Percentiles rank a stretch among this genome's conserved stretches.
Conservation (phyloP, 108 stramenopile genomes). For the Thalassiosira profunda region DNA sequence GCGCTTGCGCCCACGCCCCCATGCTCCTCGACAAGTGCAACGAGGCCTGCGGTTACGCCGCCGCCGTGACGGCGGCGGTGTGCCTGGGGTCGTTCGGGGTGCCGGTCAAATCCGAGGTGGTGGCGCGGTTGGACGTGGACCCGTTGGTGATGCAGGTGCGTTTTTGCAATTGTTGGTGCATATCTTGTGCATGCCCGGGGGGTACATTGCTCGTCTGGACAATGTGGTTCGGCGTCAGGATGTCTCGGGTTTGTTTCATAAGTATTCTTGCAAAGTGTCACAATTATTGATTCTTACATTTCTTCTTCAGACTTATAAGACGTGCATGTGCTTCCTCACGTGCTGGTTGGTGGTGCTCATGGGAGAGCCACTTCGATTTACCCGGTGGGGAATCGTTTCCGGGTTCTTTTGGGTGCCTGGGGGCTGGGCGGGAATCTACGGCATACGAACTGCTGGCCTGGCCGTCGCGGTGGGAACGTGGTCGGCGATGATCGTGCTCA, state of each 20-base stretch:
- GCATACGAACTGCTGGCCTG: slow-evolving; percentile 73
- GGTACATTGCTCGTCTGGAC: too few relatives aligned
- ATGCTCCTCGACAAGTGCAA: slow-evolving; percentile 21
- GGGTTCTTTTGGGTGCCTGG: slow-evolving; percentile 82
- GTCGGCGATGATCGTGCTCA: slow-evolving; percentile 69
- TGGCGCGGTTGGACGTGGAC: slow-evolving; percentile 58
- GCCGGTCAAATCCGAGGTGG: slow-evolving; percentile 58
- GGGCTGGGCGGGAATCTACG: slow-evolving; percentile 55
- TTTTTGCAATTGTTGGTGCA: too few relatives aligned
- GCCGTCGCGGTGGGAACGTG: slow-evolving; percentile 77
- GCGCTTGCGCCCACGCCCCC: not conserved
- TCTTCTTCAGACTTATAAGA: slow-evolving; percentile 16
- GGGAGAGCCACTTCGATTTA: slow-evolving; percentile 58
- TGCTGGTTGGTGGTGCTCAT: slow-evolving; percentile 56
- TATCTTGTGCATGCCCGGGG: too few relatives aligned
- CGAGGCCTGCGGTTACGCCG: slow-evolving; percentile 61
- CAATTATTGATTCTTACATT: too few relatives aligned
- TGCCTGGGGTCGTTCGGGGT: slow-evolving; percentile 72
- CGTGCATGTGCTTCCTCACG: slow-evolving; percentile 75
- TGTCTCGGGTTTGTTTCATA: too few relatives aligned
- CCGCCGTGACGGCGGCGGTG: slow-evolving; percentile 55
- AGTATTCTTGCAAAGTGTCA: too few relatives aligned
- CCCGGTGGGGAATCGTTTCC: slow-evolving; percentile 75
- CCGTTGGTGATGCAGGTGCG: slow-evolving; percentile 64
- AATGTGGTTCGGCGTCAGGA: too few relatives aligned